These are phyloP conservation scores for Coemansia umbellata DNA, from an alignment of 192 early-diverging fungal species.

Conservation along the genomic window DNA sequence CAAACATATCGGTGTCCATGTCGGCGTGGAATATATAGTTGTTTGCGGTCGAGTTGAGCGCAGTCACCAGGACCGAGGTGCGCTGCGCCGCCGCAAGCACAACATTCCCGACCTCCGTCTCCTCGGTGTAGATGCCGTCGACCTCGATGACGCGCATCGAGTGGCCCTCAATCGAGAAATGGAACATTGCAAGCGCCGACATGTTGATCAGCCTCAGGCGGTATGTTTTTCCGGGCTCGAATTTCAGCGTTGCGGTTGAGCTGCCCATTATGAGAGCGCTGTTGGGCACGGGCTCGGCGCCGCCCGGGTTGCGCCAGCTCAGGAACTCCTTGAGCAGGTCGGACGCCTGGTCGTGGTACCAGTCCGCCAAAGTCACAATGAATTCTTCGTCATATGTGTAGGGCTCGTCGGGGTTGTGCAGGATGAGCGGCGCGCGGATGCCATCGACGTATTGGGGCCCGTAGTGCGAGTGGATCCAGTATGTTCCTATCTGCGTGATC, in stretches of 20 bases:
- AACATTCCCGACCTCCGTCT: constrained; percentile 53
- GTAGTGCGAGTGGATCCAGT: constrained; percentile 79
- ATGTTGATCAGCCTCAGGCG: constrained; percentile 81
- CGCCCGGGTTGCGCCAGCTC: constrained; percentile 60
- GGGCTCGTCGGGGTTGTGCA: constrained; percentile 58
- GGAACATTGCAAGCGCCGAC: constrained; percentile 71
- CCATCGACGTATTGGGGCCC: constrained; percentile 79
- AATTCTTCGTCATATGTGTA: constrained; percentile 70
- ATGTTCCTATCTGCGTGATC: constrained; percentile 71
- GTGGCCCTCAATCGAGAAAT: constrained; percentile 77
- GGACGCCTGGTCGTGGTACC: constrained; percentile 65
- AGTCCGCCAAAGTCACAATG: constrained; percentile 63
- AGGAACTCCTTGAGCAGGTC: constrained; percentile 56
- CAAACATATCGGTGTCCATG: constrained; percentile 76
- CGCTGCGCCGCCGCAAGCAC: constrained; percentile 72
- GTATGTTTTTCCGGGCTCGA: constrained; percentile 77
- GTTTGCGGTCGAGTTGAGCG: constrained; percentile 53
- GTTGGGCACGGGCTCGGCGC: constrained; percentile 65
- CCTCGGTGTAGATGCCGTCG: constrained; percentile 68
- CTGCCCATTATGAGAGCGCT: constrained; percentile 57
- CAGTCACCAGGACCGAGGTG: constrained; percentile 73
- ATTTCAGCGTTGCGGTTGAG: constrained; percentile 39
- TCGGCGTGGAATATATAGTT: constrained; percentile 76
- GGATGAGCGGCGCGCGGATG: constrained; percentile 65
- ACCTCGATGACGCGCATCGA: constrained; percentile 74